Evolutionary conservation across 495 filamentous ascomycete species (phyloP), one percentile per base, ranked within the genome.

Genomic region (Geoglossum glabrum): DNA sequence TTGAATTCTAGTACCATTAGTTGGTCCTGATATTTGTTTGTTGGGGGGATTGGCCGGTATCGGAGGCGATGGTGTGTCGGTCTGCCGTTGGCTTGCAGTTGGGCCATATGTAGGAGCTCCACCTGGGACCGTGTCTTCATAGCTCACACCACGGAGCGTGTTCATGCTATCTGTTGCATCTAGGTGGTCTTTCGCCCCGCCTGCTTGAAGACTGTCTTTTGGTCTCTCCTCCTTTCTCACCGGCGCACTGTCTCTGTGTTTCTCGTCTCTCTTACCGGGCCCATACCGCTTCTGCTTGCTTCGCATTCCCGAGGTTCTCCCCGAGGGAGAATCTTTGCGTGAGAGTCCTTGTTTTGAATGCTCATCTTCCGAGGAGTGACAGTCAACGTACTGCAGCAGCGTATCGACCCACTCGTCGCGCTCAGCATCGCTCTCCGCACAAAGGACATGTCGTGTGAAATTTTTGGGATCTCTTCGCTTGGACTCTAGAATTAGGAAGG

Each of bases 391-490:
- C 60, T 86, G 82, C 64, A 97, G 71, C 50, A 98, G 70, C 40
- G 86, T 82, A 45, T 90, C 84, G 1, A 98, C 90, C 92, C 92
- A 98, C 31, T 83, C 75, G 69, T 98, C 92, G 51, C 92, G 79
- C 72, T 98, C 93, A 54, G 76, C 73, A 65, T 98, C 92, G 64
- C 84, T 97, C 69, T 98, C 92, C 5, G 90, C 89, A 64, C 92
- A 98, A 17, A 98, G 71, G 9, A 97, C 87, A 69, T 98, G 92
- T 47, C 90, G 85, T n/a, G 95, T 87, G 45, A 88, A 75, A 62
- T 83, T 92, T 19, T 75, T 83, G 5, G 90, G 86, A 68, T 98
- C 93, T 68, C 96, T 98, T 68, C 86, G 86, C 73, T 97, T 98
- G 1, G 89, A 90, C 67, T 98, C 92, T 40, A 95, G 64, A 56